Evolutionary conservation across 805 yeast genomes (phyloP).

Genomic region (Zygotorulaspora sp.): DNA sequence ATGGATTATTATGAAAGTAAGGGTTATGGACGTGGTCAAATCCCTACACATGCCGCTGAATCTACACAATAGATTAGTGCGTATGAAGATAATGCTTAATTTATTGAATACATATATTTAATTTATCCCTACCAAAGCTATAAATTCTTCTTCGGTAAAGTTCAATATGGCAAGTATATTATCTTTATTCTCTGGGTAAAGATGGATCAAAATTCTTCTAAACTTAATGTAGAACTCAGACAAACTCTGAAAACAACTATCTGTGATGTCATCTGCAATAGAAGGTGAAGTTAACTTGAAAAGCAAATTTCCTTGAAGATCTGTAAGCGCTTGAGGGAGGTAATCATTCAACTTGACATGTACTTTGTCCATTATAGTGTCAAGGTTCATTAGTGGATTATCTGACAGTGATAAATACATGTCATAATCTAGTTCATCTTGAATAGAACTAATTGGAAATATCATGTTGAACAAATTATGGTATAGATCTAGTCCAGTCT

Average conservation of each 20-base stretch:
- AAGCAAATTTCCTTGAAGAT: conserved; percentile 50
- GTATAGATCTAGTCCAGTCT: conserved; percentile 53
- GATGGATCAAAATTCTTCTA: conserved; percentile 33
- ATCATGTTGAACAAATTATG: conserved; percentile 67
- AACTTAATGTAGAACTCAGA: conserved; percentile 40
- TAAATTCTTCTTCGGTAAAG: conserved; percentile 44
- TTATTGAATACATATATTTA: conserved; percentile 18
- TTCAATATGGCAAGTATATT: conserved; percentile 24
- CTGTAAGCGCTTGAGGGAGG: conserved; percentile 57
- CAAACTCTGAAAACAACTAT: conserved; percentile 46
- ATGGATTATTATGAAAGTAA: conserved; percentile 92
- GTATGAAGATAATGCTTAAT: neutral
- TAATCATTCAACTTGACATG: conserved; percentile 40
- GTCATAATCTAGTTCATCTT: conserved; percentile 53
- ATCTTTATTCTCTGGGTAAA: conserved; percentile 33
- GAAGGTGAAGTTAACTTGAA: conserved; percentile 61
- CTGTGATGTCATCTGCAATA: conserved; percentile 51
- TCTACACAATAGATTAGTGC: neutral
- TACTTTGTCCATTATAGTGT: conserved; percentile 42
- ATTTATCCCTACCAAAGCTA: conserved; percentile 69
- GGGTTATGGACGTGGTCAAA: conserved; percentile 86
- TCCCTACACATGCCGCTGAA: conserved; percentile 43
- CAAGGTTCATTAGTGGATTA: conserved; percentile 46
- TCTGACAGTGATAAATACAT: conserved; percentile 63
- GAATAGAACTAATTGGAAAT: conserved; percentile 50